Evolutionary conservation across 2,329 filamentous ascomycete species (phyloP), one percentile per base, ranked within the genome.

Genomic region (Sporothrix variecibatus): DNA sequence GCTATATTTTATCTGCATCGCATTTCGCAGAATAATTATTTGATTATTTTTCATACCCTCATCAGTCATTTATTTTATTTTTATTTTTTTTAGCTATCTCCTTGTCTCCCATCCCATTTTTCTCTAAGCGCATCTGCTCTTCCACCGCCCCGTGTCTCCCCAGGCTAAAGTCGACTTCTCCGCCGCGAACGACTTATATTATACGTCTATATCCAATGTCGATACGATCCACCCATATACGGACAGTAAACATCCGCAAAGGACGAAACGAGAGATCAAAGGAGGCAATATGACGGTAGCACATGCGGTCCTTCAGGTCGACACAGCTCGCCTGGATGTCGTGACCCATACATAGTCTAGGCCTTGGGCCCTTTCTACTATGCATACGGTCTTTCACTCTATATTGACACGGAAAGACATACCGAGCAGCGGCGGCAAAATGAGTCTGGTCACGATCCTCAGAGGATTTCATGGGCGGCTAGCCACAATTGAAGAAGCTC

Each of bases 101-200:
- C 7, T 23, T 38, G 15, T 56, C 12, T 38, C 15, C 64, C 1
- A 15, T 31, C 46, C 20, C 46, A 3, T 8, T 26, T 43, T 15
- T 43, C 38, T 38, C n/a, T 20, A 49, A 2, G 8, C 20, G 7
- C n/a, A 53, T 6, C 20, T 26, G 6, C 51, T 15, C 28, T 53
- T 23, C 38, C n/a, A 64, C 34, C 20, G 34, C 53, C 34, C 53
- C 69, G 31, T 49, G 34, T 62, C 38, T 26, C 60, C 60, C 60
- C 53, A 72, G 69, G 69, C 69, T 72, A 72, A 72, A 72, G 23
- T 60, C 69, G 26, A 49, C 3, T n/a, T 9, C 69, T 49, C 46
- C 51, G n/a, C 68, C 60, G 9, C n/a, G 34, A n/a, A 26, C 68
- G 15, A 26, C 31, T 56, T 40, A 34, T 40, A 58, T 8, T 51